phyloP scores from a whole-genome alignment of 2,329 filamentous ascomycete species.

The Colletotrichum lupini region DNA sequence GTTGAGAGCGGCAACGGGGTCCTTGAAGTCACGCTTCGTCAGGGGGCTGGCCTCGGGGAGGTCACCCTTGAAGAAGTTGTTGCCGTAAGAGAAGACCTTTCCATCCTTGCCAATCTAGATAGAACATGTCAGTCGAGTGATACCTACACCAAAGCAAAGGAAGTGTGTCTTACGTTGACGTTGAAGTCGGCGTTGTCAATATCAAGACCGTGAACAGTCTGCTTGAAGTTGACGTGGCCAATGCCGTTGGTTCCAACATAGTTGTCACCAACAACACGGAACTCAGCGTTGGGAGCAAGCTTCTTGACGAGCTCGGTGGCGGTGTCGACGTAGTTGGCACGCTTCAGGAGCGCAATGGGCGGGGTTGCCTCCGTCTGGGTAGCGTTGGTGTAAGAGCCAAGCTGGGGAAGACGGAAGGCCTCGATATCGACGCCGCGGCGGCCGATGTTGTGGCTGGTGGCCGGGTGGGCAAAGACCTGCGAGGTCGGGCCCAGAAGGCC shows the following conservation, averaged over 20 bases:
- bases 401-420: constrained; percentile 45
- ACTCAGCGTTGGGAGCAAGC: constrained; percentile 46
- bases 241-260: constrained; percentile 63
- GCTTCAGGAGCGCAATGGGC: constrained; percentile 43
- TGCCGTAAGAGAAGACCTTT: constrained; percentile 63
- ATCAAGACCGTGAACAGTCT: constrained; percentile 62
- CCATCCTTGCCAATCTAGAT: constrained; percentile 58
- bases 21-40: constrained; percentile 52
- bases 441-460: constrained; percentile 38
- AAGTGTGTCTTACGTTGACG: constrained; percentile 58
- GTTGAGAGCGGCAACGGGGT: constrained; percentile 57
- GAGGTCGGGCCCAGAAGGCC: constrained; percentile 47
- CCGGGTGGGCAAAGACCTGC: constrained; percentile 46
- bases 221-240: constrained; percentile 65
- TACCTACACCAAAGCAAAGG: neutral
- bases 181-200: constrained; percentile 67
- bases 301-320: constrained; percentile 51
- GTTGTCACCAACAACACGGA: constrained; percentile 58
- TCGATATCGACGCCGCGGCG: constrained; percentile 47
- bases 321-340: constrained; percentile 50
- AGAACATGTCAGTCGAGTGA: neutral
- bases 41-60: constrained; percentile 51
- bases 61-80: constrained; percentile 56
- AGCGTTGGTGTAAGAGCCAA: constrained; percentile 46
- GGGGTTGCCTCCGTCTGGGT: constrained; percentile 39